Percentiles rank a stretch among this genome's conserved stretches.
Conservation (phyloP, 73 alveolate genomes). For the Tetrahymena malaccensis region DNA sequence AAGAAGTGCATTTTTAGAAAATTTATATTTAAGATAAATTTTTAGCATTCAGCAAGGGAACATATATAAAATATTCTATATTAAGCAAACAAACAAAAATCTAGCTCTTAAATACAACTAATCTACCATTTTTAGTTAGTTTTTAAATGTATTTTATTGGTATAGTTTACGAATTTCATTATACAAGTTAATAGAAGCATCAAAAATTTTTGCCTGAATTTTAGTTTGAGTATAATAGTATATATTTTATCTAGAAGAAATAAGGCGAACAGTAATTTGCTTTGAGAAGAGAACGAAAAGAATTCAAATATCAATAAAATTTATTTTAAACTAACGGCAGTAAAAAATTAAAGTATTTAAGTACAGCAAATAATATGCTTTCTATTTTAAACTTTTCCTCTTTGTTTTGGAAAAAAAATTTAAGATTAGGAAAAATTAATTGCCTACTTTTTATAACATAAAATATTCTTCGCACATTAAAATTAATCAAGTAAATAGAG, state of each 20-base stretch:
- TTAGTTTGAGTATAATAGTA: not conserved
- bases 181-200: not conserved
- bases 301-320: too few relatives aligned
- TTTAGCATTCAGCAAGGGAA: not conserved
- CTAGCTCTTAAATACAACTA: not conserved
- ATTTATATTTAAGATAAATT: too few relatives aligned
- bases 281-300: too few relatives aligned
- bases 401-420: not conserved
- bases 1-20: not conserved
- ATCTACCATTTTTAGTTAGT: not conserved
- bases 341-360: too few relatives aligned
- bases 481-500: not conserved
- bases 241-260: not conserved
- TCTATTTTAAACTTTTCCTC: not conserved
- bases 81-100: too few relatives aligned
- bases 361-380: not conserved
- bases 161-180: not conserved
- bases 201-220: not conserved
- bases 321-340: not conserved
- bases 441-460: not conserved
- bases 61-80: too few relatives aligned
- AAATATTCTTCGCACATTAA: not conserved
- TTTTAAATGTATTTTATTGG: not conserved
- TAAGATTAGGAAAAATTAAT: not conserved
- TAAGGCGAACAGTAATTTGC: not conserved